phyloP scores from a whole-genome alignment of 1,284 basidiomycete species.

The Kwoniella shivajii region DNA sequence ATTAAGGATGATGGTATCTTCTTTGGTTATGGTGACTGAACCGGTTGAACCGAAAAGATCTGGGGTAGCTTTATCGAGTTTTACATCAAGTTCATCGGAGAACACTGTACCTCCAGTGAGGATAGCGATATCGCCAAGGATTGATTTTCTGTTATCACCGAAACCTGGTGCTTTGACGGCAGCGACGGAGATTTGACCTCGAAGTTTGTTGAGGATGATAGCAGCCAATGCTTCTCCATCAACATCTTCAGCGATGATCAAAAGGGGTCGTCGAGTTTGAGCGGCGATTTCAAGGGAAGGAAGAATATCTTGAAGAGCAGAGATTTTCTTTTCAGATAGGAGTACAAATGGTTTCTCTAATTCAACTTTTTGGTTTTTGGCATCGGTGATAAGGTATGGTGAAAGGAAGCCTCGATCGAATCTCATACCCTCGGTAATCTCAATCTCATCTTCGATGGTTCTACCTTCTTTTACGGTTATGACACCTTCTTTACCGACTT shows the following conservation, averaged over 20 bases:
- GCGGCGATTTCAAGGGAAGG: constrained; percentile 91
- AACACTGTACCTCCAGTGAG: constrained; percentile 97
- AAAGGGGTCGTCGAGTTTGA: constrained; percentile 83
- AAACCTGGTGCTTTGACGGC: constrained; percentile 98
- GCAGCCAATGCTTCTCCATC: constrained; percentile 97
- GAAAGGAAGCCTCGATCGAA: constrained; percentile 99
- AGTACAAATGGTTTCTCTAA: constrained; percentile 95
- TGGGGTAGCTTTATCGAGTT: constrained; percentile 86
- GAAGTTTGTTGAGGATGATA: constrained; percentile 97
- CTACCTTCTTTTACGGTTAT: constrained; percentile 99
- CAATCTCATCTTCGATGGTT: constrained; percentile 97
- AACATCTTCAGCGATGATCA: constrained; percentile 96
- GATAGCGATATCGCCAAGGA: constrained; percentile 95
- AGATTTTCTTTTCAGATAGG: constrained; percentile 98
- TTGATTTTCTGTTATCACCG: constrained; percentile 97
- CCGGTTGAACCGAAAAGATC: constrained; percentile 92
- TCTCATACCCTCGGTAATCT: constrained; percentile 99
- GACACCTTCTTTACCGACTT: constrained; percentile 99
- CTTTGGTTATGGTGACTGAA: constrained; percentile 93
- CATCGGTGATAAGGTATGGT: constrained; percentile 98
- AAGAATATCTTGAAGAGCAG: constrained; percentile 89
- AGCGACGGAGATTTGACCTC: constrained; percentile 88
- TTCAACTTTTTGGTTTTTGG: constrained; percentile 95
- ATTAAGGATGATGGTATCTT: constrained; percentile 96
- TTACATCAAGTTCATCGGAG: constrained; percentile 97